A percentile compares a stretch with the other conserved stretches of the same genome.
These are phyloP conservation scores for Neurospora tetrasperma DNA, from an alignment of 495 filamentous ascomycete genomes.

Conservation along the genomic window DNA sequence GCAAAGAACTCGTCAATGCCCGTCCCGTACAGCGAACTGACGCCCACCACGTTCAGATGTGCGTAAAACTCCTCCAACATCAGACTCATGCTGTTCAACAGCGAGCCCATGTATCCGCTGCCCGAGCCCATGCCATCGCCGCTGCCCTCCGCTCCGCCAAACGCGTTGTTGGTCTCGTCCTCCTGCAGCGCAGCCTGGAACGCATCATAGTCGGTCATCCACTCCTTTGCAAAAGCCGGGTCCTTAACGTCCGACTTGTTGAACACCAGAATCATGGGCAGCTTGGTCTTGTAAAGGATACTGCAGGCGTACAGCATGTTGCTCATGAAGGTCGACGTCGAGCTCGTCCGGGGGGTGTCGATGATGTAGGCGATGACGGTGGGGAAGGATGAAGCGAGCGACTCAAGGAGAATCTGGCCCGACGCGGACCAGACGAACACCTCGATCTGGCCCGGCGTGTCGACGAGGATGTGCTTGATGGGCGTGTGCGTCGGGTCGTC, in stretches of 20 bases:
- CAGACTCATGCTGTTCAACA: constrained; percentile 94
- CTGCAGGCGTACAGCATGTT: constrained; percentile 99
- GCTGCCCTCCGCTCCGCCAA: constrained; percentile 59
- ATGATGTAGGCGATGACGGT: constrained; percentile 96
- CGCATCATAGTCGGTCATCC: constrained; percentile 98
- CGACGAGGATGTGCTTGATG: constrained; percentile 78
- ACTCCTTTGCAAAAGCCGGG: constrained; percentile 87
- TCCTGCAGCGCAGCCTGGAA: constrained; percentile 77
- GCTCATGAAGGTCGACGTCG: constrained; percentile 94
- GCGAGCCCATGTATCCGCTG: constrained; percentile 92
- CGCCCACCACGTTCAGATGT: constrained; percentile 82
- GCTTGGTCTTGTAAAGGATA: constrained; percentile 95
- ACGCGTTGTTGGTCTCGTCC: constrained; percentile 70
- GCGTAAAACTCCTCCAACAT: constrained; percentile 98
- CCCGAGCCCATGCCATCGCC: constrained; percentile 49
- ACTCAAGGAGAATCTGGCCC: constrained; percentile 86
- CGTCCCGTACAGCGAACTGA: constrained; percentile 85
- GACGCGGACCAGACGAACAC: constrained; percentile 97
- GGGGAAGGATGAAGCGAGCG: constrained; percentile 83
- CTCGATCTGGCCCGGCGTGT: constrained; percentile 96
- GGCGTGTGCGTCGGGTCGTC: constrained; percentile 48
- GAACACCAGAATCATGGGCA: constrained; percentile 97
- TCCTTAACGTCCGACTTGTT: constrained; percentile 97
- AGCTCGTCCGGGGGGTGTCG: constrained; percentile 85
- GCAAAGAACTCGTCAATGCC: constrained; percentile 90